These are phyloP conservation scores for Hibiscus syriacus DNA, from an alignment of 345 rosid species.

Conservation along the genomic window DNA sequence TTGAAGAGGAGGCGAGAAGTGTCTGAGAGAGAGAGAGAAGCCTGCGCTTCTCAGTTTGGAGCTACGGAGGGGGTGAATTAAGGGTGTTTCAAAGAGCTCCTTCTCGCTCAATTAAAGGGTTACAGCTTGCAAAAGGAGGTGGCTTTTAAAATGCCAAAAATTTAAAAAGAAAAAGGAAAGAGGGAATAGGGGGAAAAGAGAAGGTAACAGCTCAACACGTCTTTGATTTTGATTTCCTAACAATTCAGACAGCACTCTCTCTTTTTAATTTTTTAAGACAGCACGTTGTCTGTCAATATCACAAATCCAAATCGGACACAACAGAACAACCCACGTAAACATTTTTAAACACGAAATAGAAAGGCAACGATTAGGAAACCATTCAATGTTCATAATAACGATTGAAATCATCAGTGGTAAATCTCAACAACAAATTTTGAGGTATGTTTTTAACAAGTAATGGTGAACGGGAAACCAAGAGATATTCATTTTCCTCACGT, in stretches of 20 bases:
- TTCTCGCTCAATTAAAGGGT: constrained; percentile 19
- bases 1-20: too few species aligned
- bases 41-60: neutral
- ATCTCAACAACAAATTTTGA: too few species aligned
- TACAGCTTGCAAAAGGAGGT: constrained; percentile 40
- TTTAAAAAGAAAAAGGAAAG: neutral
- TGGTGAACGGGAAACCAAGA: too few species aligned
- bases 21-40: too few species aligned
- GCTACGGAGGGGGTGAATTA: neutral
- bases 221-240: constrained; percentile 21
- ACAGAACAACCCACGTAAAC: too few species aligned
- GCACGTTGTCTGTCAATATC: constrained; percentile 5
- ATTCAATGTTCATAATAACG: too few species aligned
- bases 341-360: too few species aligned
- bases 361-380: too few species aligned
- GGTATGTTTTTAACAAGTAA: too few species aligned
- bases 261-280: neutral
- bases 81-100: constrained; percentile 10
- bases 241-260: neutral
- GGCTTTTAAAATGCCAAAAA: neutral
- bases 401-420: too few species aligned
- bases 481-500: neutral
- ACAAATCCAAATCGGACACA: neutral
- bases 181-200: too few species aligned
- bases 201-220: constrained; percentile 76